phyloP scores from a whole-genome alignment of 768 basidiomycete genomes.

The Suillus americanus region DNA sequence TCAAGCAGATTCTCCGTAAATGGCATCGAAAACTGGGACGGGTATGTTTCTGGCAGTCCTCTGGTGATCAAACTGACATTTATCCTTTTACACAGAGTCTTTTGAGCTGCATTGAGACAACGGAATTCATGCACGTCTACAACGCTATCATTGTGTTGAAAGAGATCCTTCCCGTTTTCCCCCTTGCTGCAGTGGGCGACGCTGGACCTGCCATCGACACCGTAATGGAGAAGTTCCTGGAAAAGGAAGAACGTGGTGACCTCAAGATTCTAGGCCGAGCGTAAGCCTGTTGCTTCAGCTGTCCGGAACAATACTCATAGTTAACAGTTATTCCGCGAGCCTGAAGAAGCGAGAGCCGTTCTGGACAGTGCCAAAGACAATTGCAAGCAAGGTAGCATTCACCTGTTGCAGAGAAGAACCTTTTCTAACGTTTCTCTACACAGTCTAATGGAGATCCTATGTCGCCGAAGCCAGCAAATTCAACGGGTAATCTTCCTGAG shows the following conservation, averaged over 20 bases:
- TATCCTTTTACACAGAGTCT: slow-evolving; percentile 54
- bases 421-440: background rate
- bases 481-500: slow-evolving; percentile 30
- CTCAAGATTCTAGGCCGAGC: slow-evolving; percentile 78
- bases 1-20: slow-evolving; percentile 72
- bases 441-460: slow-evolving; percentile 27
- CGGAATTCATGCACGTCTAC: slow-evolving; percentile 96
- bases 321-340: slow-evolving; percentile 64
- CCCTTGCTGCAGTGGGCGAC: slow-evolving; percentile 58
- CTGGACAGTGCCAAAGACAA: slow-evolving; percentile 41
- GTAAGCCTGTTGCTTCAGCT: slow-evolving; percentile 40
- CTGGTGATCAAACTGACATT: background rate
- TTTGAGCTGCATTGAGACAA: slow-evolving; percentile 76
- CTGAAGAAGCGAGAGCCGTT: slow-evolving; percentile 70
- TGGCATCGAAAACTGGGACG: slow-evolving; percentile 78
- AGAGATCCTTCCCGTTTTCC: slow-evolving; percentile 89
- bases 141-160: slow-evolving; percentile 94
- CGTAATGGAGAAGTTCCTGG: slow-evolving; percentile 65
- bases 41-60: slow-evolving; percentile 42
- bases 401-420: background rate
- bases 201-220: slow-evolving; percentile 55
- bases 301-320: slow-evolving; percentile 5
- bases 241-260: slow-evolving; percentile 80
- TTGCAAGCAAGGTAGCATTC: slow-evolving; percentile 33
- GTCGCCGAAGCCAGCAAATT: slow-evolving; percentile 29